Base-by-base conservation (phyloP, 495 filamentous ascomycete species). In the Xylaria scruposa region DNA sequence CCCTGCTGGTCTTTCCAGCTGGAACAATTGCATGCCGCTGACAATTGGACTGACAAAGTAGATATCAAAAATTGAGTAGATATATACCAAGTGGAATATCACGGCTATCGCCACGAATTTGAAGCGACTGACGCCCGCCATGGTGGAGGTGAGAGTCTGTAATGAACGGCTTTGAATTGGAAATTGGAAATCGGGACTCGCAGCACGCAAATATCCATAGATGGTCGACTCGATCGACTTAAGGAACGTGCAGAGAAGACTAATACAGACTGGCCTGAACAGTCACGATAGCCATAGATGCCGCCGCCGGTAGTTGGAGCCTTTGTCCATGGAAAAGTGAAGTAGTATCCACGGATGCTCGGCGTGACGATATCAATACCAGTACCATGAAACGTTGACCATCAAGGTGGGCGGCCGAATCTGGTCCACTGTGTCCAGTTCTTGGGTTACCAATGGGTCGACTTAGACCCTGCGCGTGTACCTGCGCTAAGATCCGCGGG, bases 21-120 rank as follows among this genome's bases (percentile, higher is more conserved):
- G 82, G 82, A 92, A 95, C 64, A 93, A 86, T 74, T 86, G 88
- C 97, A 99, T 98, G 76, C 97, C 97, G 86, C 90, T 91, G 47
- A 98, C 97, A 74, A 99, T 97, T 21, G 97, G 97, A 78, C 94
- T 97, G 74, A 98, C 94, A 79, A 99, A 99, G 83, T 99, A 99
- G 73, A 98, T 97, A 80, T 98, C 97, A 81, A 99, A 99, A 74
- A 99, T 99, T 44, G 95, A 97, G 76, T 90, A 94, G 72, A 96
- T 91, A 83, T 99, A 99, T 71, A 97, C 89, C 33, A 98, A 79
- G 83, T 99, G 97, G 79, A 99, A 99, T 59, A 96, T 83, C 78
- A 98, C 86, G 76, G 97, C 97, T 78, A 97, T 90, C 80, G 90
- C 91, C 78, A 98, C 85, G 82, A 99, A 99, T 78, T 92, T 93